Conservation (phyloP, 2,329 filamentous ascomycete genomes). For the Myotisia sp. region DNA sequence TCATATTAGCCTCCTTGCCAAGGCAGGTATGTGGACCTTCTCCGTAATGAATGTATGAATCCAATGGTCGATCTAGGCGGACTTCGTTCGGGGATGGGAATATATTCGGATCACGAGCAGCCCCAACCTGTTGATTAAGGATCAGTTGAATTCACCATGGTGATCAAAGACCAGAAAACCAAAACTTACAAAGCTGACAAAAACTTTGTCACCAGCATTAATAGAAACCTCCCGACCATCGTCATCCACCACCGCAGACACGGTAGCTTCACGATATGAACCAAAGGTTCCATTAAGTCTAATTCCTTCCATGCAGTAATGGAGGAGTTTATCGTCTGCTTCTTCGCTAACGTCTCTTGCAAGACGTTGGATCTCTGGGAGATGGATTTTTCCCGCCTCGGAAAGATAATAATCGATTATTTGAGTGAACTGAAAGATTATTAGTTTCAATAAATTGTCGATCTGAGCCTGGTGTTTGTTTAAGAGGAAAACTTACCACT, state of each 20-base stretch:
- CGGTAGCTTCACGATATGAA: slow-evolving; percentile 34
- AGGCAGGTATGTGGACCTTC: slow-evolving; percentile 37
- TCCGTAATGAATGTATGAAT: slow-evolving; percentile 32
- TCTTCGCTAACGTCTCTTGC: slow-evolving; percentile 23
- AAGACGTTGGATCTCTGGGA: slow-evolving; percentile 31
- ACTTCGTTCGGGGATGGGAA: slow-evolving; percentile 30
- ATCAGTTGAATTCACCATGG: slow-evolving; percentile 41
- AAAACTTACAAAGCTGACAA: slow-evolving; percentile 43
- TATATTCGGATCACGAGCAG: slow-evolving; percentile 26
- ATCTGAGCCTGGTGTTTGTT: slow-evolving; percentile 31
- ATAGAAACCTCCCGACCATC: slow-evolving; percentile 30
- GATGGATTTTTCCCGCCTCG: slow-evolving; percentile 28
- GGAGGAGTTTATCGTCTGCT: slow-evolving; percentile 13
- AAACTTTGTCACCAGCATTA: slow-evolving; percentile 28
- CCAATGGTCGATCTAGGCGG: slow-evolving; percentile 28
- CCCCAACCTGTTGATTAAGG: slow-evolving; percentile 28
- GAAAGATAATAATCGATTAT: slow-evolving; percentile 32
- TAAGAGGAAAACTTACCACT: slow-evolving; percentile 13
- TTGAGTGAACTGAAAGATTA: slow-evolving; percentile 29
- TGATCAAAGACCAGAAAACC: slow-evolving; percentile 38
- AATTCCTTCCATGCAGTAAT: slow-evolving; percentile 17
- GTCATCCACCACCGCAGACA: slow-evolving; percentile 22
- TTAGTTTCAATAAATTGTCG: slow-evolving; percentile 40
- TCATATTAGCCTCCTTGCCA: slow-evolving; percentile 28
- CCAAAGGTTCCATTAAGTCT: slow-evolving; percentile 40